Conservation (phyloP, 2,329 filamentous ascomycete species). For the Ophiosphaerella narmari region DNA sequence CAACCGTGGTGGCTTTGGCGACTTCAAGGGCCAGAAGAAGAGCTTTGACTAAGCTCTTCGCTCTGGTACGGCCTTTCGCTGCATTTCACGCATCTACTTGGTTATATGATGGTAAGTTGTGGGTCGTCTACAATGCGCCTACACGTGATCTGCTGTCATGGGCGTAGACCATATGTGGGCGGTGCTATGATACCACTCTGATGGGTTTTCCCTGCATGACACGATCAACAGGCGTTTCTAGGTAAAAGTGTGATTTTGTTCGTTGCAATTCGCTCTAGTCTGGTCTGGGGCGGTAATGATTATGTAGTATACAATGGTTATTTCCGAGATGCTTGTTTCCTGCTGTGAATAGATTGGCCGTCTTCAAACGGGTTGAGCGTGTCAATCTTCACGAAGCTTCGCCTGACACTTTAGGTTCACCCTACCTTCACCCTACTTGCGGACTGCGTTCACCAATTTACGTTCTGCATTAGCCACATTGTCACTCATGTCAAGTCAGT, state of each 20-base stretch:
- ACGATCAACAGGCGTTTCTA: slow-evolving; percentile 10
- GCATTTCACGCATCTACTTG: slow-evolving; percentile 21
- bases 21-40: slow-evolving; percentile 80
- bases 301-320: not conserved
- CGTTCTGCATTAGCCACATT: too few relatives aligned
- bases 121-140: slow-evolving; percentile 9
- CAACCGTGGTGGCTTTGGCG: slow-evolving; percentile 63
- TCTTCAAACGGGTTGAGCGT: too few relatives aligned
- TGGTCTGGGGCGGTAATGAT: not conserved
- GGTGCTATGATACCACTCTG: slow-evolving; percentile 13
- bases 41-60: slow-evolving; percentile 58
- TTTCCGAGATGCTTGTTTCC: not conserved
- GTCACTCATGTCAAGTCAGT: too few relatives aligned
- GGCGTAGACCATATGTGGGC: slow-evolving; percentile 13
- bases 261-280: not conserved
- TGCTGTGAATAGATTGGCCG: too few relatives aligned
- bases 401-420: too few relatives aligned
- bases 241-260: slow-evolving; percentile 20
- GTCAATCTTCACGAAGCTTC: too few relatives aligned
- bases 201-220: slow-evolving; percentile 3
- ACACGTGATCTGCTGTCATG: slow-evolving; percentile 16
- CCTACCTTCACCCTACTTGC: too few relatives aligned
- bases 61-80: not conserved
- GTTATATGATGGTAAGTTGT: slow-evolving; percentile 32
- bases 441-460: too few relatives aligned